Conservation (phyloP, 2,329 filamentous ascomycete species). For the Monilinia fructicola region DNA sequence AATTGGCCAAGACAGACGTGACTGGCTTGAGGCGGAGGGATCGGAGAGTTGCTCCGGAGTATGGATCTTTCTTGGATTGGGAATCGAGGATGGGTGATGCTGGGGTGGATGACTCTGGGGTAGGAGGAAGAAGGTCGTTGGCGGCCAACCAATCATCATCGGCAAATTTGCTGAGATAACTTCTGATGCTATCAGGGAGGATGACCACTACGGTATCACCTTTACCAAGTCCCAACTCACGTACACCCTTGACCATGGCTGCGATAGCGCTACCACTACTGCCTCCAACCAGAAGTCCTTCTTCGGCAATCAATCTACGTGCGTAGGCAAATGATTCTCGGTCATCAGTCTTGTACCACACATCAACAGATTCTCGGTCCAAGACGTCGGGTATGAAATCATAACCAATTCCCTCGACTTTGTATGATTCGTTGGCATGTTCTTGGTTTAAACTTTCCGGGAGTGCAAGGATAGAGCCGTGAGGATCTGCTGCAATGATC, state of each 20-base stretch:
- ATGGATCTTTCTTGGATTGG: constrained; percentile 58
- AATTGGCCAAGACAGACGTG: constrained; percentile 72
- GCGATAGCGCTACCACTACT: constrained; percentile 91
- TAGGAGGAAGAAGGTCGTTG: constrained; percentile 80
- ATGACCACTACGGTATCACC: constrained; percentile 89
- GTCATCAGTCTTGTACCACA: constrained; percentile 98
- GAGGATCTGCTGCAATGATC: constrained; percentile 87
- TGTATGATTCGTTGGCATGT: constrained; percentile 81
- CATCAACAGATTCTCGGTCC: constrained; percentile 75
- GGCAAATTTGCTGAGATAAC: constrained; percentile 96
- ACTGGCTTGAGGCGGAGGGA: constrained; percentile 89
- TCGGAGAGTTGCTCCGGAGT: constrained; percentile 75
- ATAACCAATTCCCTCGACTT: constrained; percentile 98
- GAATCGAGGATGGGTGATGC: constrained; percentile 44
- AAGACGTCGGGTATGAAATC: constrained; percentile 97
- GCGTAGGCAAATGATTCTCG: constrained; percentile 86
- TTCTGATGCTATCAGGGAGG: constrained; percentile 92
- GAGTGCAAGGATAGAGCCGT: constrained; percentile 85
- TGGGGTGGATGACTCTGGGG: constrained; percentile 47
- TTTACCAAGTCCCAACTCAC: constrained; percentile 74
- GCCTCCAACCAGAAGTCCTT: constrained; percentile 89
- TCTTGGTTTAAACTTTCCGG: constrained; percentile 78
- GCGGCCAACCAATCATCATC: constrained; percentile 99
- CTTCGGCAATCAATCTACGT: constrained; percentile 87
- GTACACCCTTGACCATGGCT: constrained; percentile 72